phyloP scores from a whole-genome alignment of 495 filamentous ascomycete species.

The Penicillium egyptiacum region DNA sequence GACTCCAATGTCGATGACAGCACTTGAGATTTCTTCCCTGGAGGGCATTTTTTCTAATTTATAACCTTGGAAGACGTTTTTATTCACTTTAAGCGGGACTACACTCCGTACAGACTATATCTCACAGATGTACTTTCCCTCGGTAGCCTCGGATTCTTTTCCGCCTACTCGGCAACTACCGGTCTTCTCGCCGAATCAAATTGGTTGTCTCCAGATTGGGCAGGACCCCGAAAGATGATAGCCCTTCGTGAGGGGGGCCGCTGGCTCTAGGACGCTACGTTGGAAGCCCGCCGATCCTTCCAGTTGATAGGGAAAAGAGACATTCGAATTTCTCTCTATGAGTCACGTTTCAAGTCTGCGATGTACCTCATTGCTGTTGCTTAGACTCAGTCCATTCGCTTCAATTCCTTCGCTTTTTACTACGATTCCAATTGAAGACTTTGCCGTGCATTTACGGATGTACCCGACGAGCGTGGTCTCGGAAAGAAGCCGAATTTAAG shows the following conservation, averaged over 20 bases:
- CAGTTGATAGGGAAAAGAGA: not conserved
- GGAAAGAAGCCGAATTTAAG: slow-evolving; percentile 15
- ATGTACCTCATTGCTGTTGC: slow-evolving; percentile 4
- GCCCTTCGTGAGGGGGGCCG: not conserved
- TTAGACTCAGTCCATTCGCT: not conserved
- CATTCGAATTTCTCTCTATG: slow-evolving; percentile 11
- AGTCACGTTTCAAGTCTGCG: slow-evolving; percentile 17
- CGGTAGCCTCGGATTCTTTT: slow-evolving; percentile 31
- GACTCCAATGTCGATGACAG: too few relatives aligned
- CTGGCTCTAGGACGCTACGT: not conserved
- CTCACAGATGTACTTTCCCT: not conserved
- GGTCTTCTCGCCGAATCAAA: slow-evolving; percentile 19
- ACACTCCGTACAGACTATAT: not conserved
- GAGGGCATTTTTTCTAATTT: too few relatives aligned
- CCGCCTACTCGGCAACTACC: slow-evolving; percentile 20
- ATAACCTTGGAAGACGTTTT: too few relatives aligned
- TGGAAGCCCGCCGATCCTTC: slow-evolving; percentile 3
- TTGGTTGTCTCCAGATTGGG: not conserved
- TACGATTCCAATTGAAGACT: slow-evolving; percentile 17
- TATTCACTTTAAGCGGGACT: too few relatives aligned
- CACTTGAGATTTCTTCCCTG: too few relatives aligned
- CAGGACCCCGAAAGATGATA: not conserved
- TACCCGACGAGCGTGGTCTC: slow-evolving; percentile 7
- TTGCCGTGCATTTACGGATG: not conserved
- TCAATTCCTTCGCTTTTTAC: not conserved